phyloP scores from a whole-genome alignment of 208 protist species.

The Ichthyophonus hoferi region DNA sequence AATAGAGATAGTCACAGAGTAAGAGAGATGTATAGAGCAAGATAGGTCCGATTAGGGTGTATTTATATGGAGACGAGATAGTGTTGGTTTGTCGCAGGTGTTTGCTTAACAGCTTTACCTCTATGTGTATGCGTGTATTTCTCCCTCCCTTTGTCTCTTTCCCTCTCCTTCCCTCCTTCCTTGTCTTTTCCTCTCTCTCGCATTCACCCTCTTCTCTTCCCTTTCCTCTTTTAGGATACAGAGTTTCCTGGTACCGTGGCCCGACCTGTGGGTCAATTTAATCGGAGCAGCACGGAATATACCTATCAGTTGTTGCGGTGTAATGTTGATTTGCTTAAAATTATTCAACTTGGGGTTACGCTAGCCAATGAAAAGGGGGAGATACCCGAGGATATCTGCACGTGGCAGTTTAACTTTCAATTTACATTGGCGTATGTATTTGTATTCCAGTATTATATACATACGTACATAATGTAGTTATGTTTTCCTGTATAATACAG shows the following conservation, averaged over 20 bases:
- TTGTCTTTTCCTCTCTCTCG: not conserved
- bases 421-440: constrained; percentile 85
- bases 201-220: not conserved
- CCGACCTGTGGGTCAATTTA: constrained; percentile 86
- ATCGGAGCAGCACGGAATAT: constrained; percentile 79
- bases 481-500: not conserved
- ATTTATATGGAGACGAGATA: not conserved
- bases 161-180: not conserved
- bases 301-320: constrained; percentile 91
- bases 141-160: constrained; percentile 22
- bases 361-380: constrained; percentile 93
- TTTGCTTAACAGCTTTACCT: not conserved
- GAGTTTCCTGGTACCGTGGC: constrained; percentile 98
- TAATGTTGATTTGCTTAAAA: constrained; percentile 97
- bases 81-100: not conserved
- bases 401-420: constrained; percentile 99
- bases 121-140: no score
- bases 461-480: not conserved
- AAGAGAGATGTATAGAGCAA: no score
- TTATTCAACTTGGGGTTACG: constrained; percentile 97
- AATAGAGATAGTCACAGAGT: no score
- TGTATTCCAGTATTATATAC: not conserved
- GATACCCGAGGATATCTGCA: constrained; percentile 80
- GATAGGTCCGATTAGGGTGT: constrained; percentile 5
- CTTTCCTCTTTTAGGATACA: constrained; percentile 80